Evolutionary conservation across 768 basidiomycete species (phyloP), one percentile per base, ranked within the genome.

Genomic region (Harrya chromipes): DNA sequence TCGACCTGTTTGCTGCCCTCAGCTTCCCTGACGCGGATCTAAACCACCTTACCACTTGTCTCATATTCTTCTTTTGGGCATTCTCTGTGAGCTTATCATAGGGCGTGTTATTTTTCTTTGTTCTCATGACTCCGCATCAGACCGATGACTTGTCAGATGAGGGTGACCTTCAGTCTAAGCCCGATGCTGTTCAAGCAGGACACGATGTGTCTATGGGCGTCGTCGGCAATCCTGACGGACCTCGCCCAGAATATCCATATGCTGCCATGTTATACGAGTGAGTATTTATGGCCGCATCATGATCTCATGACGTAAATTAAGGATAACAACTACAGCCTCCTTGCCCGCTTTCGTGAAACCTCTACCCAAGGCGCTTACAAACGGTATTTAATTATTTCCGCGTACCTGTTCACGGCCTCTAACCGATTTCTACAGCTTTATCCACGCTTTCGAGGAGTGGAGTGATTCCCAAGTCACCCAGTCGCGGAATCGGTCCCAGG

Each of bases 181-280:
- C 70, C 6, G 71, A 72, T 11, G 63, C 55, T 21, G 65, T 72
- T 17, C 60, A 62, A 31, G 60, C 66, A 0, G 66, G 70, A 7
- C 70, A 72, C 10, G 53, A 63, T 23, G 49, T 71, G 24, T 71
- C 71, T n/a, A 53, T 57, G 36, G 48, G 47, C 20, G 62, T 72
- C 6, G 45, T 71, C 16, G 51, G 46, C 2, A 16, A 70, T 36
- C 66, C 69, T 11, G 59, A 62, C 0, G 53, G 55, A 5, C 53
- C 65, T 8, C 62, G 63, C 20, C 71, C 70, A 1, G 49, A 64
- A 13, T 67, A 68, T 44, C 60, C 69, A 11, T 72, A 72, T 31
- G 70, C 70, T 21, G 70, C 71, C 24, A 72, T 72, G 70, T 43
- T 72, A 16, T 62, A 72, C 49, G 70, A 71, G 70, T 72, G 49